Evolutionary conservation across 352 stramenopile genomes (phyloP).

Genomic region (Lagenidium giganteum): DNA sequence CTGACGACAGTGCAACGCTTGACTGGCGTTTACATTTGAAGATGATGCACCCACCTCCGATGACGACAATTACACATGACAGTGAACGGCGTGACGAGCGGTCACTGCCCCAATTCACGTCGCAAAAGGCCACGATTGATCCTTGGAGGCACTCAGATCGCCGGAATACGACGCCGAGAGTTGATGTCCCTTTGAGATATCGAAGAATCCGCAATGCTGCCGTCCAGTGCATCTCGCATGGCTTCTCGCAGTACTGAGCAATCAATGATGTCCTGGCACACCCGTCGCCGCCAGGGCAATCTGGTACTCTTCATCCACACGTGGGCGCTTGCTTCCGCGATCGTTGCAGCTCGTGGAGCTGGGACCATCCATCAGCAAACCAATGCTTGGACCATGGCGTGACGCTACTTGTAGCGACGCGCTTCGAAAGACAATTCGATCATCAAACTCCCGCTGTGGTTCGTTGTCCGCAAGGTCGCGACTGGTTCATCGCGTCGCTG

Average conservation of each 20-base stretch:
- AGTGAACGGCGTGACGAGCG: conserved; percentile 5
- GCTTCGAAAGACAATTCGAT: no score
- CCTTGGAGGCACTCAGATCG: no score
- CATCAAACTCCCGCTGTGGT: no score
- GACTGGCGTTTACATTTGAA: conserved; percentile 18
- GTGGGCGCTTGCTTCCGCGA: no score
- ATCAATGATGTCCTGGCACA: not conserved
- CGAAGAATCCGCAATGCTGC: conserved; percentile 11
- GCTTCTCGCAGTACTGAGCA: conserved; percentile 8
- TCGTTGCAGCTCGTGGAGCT: no score
- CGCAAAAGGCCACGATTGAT: conserved; percentile 2
- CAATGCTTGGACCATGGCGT: no score
- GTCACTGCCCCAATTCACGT: conserved; percentile 19
- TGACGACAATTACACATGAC: conserved; percentile 11
- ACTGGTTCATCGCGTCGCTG: no score
- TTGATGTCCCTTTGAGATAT: conserved; percentile 14
- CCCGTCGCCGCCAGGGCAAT: no score
- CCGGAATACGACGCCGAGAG: conserved; percentile 1
- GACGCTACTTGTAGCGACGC: no score
- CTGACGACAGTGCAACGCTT: conserved; percentile 10
- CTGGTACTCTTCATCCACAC: no score
- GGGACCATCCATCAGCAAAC: no score
- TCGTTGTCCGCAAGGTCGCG: no score
- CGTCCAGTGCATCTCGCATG: conserved; percentile 13
- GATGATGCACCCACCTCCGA: conserved; percentile 6